phyloP scores from a whole-genome alignment of 805 yeast genomes.

The Hanseniaspora hatyaiensis region DNA sequence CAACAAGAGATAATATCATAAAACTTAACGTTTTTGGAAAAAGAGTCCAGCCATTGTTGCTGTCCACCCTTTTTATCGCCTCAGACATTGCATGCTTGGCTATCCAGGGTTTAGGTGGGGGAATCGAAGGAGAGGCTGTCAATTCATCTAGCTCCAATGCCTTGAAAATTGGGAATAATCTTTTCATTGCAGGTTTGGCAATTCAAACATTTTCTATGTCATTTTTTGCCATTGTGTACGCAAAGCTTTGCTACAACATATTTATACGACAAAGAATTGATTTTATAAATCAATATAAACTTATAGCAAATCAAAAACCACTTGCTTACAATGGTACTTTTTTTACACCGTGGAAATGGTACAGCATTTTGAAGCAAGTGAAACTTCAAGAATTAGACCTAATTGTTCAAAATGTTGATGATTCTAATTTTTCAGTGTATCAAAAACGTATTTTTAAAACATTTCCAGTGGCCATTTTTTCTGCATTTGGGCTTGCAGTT shows the following conservation, averaged over 20 bases:
- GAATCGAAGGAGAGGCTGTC: conserved; percentile 44
- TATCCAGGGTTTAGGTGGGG: conserved; percentile 71
- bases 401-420: conserved; percentile 24
- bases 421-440: neutral
- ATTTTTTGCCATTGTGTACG: conserved; percentile 43
- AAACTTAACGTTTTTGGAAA: conserved; percentile 34
- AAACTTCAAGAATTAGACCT: neutral
- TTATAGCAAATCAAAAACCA: conserved; percentile 13
- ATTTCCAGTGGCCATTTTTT: conserved; percentile 37
- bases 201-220: conserved; percentile 64
- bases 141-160: conserved; percentile 22
- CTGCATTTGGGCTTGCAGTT: conserved; percentile 43
- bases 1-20: conserved; percentile 1
- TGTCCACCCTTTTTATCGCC: conserved; percentile 47
- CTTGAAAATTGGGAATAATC: neutral
- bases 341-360: conserved; percentile 15
- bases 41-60: conserved; percentile 4
- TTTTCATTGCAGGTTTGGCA: conserved; percentile 69
- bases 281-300: conserved; percentile 16
- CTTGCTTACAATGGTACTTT: neutral
- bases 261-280: conserved; percentile 26
- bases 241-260: conserved; percentile 36
- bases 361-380: conserved; percentile 1
- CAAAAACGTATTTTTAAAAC: conserved; percentile 18
- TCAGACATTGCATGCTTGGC: conserved; percentile 55